These are phyloP conservation scores for Rhododendron kiyosumense DNA, from an alignment of 148 eudicot genomes.

Conservation along the genomic window DNA sequence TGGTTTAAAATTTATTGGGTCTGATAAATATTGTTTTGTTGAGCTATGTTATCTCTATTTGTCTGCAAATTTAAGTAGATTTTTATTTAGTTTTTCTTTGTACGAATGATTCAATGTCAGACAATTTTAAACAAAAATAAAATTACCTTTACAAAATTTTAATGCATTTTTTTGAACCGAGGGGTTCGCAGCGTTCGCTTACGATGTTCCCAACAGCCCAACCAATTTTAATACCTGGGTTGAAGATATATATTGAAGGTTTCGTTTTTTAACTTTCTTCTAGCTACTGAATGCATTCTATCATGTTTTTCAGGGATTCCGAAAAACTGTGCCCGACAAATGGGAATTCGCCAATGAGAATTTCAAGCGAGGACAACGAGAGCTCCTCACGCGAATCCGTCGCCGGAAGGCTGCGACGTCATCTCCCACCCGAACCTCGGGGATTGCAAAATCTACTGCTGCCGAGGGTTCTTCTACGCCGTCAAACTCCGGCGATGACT, in stretches of 20 bases:
- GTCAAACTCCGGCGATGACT: constrained; percentile 58
- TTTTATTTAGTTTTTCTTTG: too few relatives aligned
- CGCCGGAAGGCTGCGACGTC: constrained; percentile 53
- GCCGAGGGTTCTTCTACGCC: constrained; percentile 18
- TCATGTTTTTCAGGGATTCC: constrained; percentile 59
- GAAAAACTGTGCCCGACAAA: constrained; percentile 86
- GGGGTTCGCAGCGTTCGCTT: too few relatives aligned
- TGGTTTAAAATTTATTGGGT: too few relatives aligned
- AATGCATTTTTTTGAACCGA: too few relatives aligned
- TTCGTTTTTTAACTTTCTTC: not conserved
- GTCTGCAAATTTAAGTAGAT: too few relatives aligned
- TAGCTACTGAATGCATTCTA: not conserved
- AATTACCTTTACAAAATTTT: too few relatives aligned
- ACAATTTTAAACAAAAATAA: too few relatives aligned
- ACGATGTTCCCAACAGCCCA: too few relatives aligned
- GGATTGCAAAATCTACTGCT: constrained; percentile 11
- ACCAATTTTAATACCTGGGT: too few relatives aligned
- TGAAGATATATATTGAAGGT: not conserved
- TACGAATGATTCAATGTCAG: too few relatives aligned
- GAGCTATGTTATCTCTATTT: too few relatives aligned
- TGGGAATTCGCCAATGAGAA: constrained; percentile 96
- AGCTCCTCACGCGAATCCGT: constrained; percentile 59
- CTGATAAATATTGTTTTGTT: too few relatives aligned
- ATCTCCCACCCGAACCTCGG: not conserved
- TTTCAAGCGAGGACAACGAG: constrained; percentile 58